Percentiles rank a stretch among this genome's conserved stretches.
Evolutionary conservation across 2,329 filamentous ascomycete genomes (phyloP).

Genomic region (Alternaria tenuissima): DNA sequence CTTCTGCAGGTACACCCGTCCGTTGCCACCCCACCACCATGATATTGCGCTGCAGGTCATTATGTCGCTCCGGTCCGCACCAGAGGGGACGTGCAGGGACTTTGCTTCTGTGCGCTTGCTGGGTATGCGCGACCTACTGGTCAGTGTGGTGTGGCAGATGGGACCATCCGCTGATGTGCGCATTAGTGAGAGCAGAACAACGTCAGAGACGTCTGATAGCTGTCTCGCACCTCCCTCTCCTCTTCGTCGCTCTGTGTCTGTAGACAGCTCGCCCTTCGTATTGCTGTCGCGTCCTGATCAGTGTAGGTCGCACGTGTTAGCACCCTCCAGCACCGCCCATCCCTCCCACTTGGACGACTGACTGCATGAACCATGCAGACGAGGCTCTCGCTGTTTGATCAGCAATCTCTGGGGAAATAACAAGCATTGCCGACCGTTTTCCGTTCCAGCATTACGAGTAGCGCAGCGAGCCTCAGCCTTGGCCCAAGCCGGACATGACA

Average conservation of each 20-base stretch:
- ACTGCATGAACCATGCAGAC: slow-evolving; percentile 2
- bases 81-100: neutral
- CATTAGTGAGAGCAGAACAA: neutral
- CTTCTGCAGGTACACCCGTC: slow-evolving; percentile 46
- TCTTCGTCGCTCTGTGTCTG: neutral
- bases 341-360: neutral
- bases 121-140: slow-evolving; percentile 1
- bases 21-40: slow-evolving; percentile 28
- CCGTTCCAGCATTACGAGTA: slow-evolving; percentile 28
- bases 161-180: neutral
- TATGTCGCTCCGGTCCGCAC: neutral
- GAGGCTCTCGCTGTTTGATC: slow-evolving; percentile 29
- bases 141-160: neutral
- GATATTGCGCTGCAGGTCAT: slow-evolving; percentile 22
- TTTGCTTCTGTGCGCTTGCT: slow-evolving; percentile 7
- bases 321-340: slow-evolving; percentile 14
- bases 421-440: slow-evolving; percentile 30
- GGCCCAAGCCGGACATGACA: slow-evolving; percentile 23
- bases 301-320: slow-evolving; percentile 8
- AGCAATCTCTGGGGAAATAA: slow-evolving; percentile 35
- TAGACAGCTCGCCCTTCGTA: neutral
- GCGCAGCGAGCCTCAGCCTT: slow-evolving; percentile 27
- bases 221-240: neutral
- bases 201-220: neutral
- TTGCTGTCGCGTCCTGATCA: slow-evolving; percentile 4